Base-by-base conservation (phyloP, 805 yeast species). In the Candida piceae region DNA sequence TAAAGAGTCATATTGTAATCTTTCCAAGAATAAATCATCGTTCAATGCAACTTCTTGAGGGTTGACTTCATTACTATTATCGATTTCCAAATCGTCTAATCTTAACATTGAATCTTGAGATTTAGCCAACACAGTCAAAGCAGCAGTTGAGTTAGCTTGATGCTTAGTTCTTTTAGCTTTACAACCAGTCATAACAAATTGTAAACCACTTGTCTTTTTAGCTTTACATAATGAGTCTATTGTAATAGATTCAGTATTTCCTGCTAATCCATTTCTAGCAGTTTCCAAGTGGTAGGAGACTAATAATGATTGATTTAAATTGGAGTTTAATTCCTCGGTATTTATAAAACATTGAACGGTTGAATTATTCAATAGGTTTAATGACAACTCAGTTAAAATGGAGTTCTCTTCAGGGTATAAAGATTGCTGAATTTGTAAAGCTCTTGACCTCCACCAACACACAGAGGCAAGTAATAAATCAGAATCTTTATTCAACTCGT, bases 161-260 rank as follows among this genome's bases (percentile, higher is more conserved):
- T 67, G 85, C 57, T 84, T 84, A 4, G 97, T 90, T 53, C 93
- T 70, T 55, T 79, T 82, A 8, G 96, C 96, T 48, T 79, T 79
- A 38, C 93, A 84, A 47, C 97, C 97, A 1, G 97, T 84, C 31
- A 90, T 62, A 1, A 80, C 73, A 45, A 80, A 73, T 34, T 73
- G 64, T 32, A 87, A 68, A 1, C 76, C 72, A 0, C 88, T 76
- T 9, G 81, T 53, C 11, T 72, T 69, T 30, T 76, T 72, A 2
- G 80, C 85, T 42, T 70, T 71, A 2, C 64, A 58, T 42, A 84
- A 62, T 4, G 76, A 67, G 7, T 78, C 76, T 16, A 70, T 58
- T 1, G 82, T 69, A 23, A 78, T 56, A 44, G 77, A 74, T 51
- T 84, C 94, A 17, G 83, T 69, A 34, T 74, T 74, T 16, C 80